These are phyloP conservation scores for Xylariaceae sp. DNA, from an alignment of 2,329 filamentous ascomycete species.

Conservation along the genomic window DNA sequence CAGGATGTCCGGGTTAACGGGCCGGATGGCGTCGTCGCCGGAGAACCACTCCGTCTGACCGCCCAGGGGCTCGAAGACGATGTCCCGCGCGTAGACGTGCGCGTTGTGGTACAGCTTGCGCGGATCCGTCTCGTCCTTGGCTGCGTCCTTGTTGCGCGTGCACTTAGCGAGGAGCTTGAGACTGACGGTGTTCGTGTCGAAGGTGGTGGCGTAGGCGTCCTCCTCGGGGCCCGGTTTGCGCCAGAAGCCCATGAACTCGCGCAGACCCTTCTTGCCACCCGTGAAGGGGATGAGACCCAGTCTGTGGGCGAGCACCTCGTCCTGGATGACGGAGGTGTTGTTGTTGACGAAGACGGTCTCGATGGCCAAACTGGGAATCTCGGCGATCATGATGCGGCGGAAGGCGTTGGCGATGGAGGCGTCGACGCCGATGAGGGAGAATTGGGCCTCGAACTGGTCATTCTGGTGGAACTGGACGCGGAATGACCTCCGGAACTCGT, in stretches of 20 bases:
- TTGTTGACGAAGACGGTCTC: conserved; percentile 90
- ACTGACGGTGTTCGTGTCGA: conserved; percentile 83
- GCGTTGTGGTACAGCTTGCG: conserved; percentile 80
- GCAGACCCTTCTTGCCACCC: conserved; percentile 69
- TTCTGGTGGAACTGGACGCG: conserved; percentile 80
- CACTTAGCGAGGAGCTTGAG: conserved; percentile 74
- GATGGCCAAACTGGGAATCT: conserved; percentile 90
- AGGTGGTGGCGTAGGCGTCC: conserved; percentile 54
- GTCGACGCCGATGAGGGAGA: conserved; percentile 88
- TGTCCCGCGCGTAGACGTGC: conserved; percentile 72
- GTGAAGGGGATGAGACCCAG: conserved; percentile 87
- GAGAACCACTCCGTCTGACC: conserved; percentile 65
- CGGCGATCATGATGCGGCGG: conserved; percentile 88
- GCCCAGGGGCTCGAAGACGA: conserved; percentile 71
- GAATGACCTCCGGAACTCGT: conserved; percentile 66
- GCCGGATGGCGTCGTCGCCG: conserved; percentile 61
- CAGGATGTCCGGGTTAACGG: conserved; percentile 86
- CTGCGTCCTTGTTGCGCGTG: conserved; percentile 69
- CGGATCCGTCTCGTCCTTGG: conserved; percentile 70
- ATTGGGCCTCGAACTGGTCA: conserved; percentile 68
- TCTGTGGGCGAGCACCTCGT: conserved; percentile 88
- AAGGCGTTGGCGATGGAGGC: conserved; percentile 95
- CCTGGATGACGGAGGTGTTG: conserved; percentile 97
- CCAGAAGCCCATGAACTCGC: conserved; percentile 75
- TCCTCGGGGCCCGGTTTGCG: conserved; percentile 62